phyloP scores from a whole-genome alignment of 2,329 filamentous ascomycete species.

The Dactylellina drechsleri region DNA sequence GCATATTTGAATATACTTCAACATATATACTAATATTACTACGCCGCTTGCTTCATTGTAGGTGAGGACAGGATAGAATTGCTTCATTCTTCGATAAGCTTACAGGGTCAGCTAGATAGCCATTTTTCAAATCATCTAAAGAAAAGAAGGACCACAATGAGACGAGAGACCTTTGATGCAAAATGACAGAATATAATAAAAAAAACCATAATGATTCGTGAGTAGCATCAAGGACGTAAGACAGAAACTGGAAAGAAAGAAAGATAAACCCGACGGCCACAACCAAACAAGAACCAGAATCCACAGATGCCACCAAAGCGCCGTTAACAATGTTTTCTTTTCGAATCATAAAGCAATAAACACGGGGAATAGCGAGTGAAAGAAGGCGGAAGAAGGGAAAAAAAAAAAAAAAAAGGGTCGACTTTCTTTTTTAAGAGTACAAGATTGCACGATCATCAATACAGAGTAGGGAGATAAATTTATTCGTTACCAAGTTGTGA shows the following conservation, averaged over 20 bases:
- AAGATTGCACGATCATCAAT: slow-evolving; percentile 10
- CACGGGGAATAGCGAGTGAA: slow-evolving; percentile 32
- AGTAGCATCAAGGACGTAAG: slow-evolving; percentile 13
- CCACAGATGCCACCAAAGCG: slow-evolving; percentile 52
- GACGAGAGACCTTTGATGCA: slow-evolving; percentile 1
- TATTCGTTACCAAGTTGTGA: background rate
- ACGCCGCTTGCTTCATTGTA: too few species aligned
- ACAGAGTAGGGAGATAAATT: slow-evolving; percentile 11
- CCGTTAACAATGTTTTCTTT: slow-evolving; percentile 53
- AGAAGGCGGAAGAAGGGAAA: background rate
- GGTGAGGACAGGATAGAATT: background rate
- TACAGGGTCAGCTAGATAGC: background rate
- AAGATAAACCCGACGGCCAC: slow-evolving; percentile 13
- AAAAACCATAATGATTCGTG: slow-evolving; percentile 10
- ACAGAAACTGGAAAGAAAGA: slow-evolving; percentile 2
- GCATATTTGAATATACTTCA: too few species aligned
- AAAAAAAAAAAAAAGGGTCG: background rate
- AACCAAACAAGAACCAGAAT: slow-evolving; percentile 6
- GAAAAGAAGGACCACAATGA: background rate
- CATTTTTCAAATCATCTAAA: slow-evolving; percentile 2
- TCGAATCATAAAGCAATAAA: slow-evolving; percentile 21
- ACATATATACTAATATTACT: too few species aligned
- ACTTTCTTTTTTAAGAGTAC: slow-evolving; percentile 14
- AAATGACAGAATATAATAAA: slow-evolving; percentile 9
- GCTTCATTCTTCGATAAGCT: slow-evolving; percentile 11